A percentile compares a stretch with the other conserved stretches of the same genome.
These are phyloP conservation scores for Coniella vitis DNA, from an alignment of 2,329 filamentous ascomycete species.

Conservation along the genomic window DNA sequence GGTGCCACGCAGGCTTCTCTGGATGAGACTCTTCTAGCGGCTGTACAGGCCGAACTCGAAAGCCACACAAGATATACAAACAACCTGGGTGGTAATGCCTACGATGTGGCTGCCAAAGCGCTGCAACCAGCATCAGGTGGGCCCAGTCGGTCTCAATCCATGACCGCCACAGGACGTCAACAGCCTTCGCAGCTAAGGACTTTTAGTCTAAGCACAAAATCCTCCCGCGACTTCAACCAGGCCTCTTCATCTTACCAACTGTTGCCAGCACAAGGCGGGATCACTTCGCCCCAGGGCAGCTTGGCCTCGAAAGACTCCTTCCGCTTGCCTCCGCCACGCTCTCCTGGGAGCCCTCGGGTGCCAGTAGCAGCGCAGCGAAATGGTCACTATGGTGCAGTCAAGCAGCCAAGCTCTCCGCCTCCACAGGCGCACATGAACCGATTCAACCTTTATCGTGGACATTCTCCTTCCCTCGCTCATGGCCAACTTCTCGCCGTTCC, in stretches of 20 bases:
- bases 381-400: slow-evolving; percentile 26
- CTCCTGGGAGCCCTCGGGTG: slow-evolving; percentile 29
- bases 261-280: slow-evolving; percentile 25
- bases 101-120: slow-evolving; percentile 22
- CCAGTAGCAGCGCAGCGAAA: slow-evolving; percentile 22
- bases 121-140: slow-evolving; percentile 12
- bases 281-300: slow-evolving; percentile 34
- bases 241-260: slow-evolving; percentile 22
- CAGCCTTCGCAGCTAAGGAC: slow-evolving; percentile 19
- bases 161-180: slow-evolving; percentile 24
- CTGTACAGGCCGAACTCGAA: slow-evolving; percentile 18
- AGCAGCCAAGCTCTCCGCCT: slow-evolving; percentile 18
- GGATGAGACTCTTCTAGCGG: slow-evolving; percentile 15
- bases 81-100: slow-evolving; percentile 23
- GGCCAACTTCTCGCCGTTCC: slow-evolving; percentile 18
- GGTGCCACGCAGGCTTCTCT: slow-evolving; percentile 1
- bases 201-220: slow-evolving; percentile 10
- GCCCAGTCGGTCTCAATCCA: slow-evolving; percentile 24
- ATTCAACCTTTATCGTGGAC: slow-evolving; percentile 18
- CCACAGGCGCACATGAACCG: slow-evolving; percentile 19
- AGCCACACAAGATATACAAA: slow-evolving; percentile 19
- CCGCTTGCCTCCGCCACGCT: slow-evolving; percentile 28
- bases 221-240: slow-evolving; percentile 12
- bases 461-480: slow-evolving; percentile 11
- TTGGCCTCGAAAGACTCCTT: slow-evolving; percentile 34